These are phyloP conservation scores for Calonectria hongkongensis DNA, from an alignment of 2,329 filamentous ascomycete genomes.

Conservation along the genomic window DNA sequence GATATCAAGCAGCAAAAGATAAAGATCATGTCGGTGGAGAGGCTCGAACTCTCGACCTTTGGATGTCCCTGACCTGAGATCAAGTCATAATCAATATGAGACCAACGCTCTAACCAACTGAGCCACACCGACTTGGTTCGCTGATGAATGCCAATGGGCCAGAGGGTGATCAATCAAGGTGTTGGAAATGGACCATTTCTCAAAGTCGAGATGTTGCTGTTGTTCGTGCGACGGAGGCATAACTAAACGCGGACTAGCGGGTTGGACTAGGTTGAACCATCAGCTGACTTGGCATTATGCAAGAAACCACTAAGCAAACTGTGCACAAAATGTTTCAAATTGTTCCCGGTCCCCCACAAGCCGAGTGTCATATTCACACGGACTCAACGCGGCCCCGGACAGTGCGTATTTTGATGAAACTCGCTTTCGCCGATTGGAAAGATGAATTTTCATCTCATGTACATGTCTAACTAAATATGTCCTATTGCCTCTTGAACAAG, in stretches of 20 bases:
- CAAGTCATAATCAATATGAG: conserved; percentile 48
- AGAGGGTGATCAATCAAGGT: not conserved
- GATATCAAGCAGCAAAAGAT: conserved; percentile 1
- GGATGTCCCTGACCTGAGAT: conserved; percentile 39
- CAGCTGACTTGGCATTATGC: not conserved
- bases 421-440: not conserved
- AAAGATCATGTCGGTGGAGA: conserved; percentile 35
- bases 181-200: not conserved
- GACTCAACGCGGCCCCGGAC: not conserved
- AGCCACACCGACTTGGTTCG: conserved; percentile 40
- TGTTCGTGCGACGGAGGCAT: not conserved
- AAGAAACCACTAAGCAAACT: not conserved
- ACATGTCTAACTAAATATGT: no score
- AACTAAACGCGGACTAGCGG: not conserved
- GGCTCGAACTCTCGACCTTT: conserved; percentile 44
- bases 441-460: no score
- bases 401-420: not conserved
- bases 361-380: not conserved
- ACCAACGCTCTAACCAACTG: conserved; percentile 59
- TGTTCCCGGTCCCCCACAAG: not conserved
- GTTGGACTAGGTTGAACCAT: not conserved
- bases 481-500: no score
- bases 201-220: not conserved
- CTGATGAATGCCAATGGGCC: not conserved
- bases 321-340: not conserved